Conservation (phyloP, 1,284 basidiomycete genomes). For the Leccinum angustisporum region DNA sequence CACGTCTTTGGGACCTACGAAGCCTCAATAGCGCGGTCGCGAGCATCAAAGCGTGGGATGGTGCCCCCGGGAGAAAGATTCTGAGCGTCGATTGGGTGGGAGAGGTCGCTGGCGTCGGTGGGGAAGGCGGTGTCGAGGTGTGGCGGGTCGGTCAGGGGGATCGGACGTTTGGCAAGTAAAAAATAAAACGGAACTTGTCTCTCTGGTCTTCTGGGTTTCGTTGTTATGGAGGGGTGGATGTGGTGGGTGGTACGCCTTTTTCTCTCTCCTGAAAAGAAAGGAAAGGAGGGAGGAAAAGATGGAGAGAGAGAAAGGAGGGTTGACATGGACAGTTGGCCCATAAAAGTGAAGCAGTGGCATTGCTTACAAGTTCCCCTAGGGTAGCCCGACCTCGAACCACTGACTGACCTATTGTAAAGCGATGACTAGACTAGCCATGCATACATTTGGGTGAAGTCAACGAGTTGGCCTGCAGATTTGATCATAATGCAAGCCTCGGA, state of each 20-base stretch:
- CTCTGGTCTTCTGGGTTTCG: not conserved
- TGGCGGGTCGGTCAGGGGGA: conserved; percentile 57
- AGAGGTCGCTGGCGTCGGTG: conserved; percentile 74
- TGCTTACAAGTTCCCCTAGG: not conserved
- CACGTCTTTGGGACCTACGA: conserved; percentile 86
- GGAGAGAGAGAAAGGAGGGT: not conserved
- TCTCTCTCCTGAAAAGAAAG: not conserved
- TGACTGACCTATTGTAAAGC: not conserved
- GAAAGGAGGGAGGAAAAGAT: not conserved
- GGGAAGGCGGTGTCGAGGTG: conserved; percentile 81
- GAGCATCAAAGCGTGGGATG: conserved; percentile 65
- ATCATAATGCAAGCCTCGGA: not conserved
- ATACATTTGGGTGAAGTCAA: not conserved
- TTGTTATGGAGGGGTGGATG: not conserved
- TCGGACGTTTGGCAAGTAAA: not conserved
- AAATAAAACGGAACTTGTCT: not conserved
- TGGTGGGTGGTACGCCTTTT: not conserved
- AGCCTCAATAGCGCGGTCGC: conserved; percentile 64
- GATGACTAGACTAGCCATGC: too few species aligned
- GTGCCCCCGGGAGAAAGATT: conserved; percentile 50
- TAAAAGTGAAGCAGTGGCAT: not conserved
- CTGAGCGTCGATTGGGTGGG: conserved; percentile 75
- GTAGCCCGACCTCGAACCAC: not conserved
- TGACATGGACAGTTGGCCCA: not conserved
- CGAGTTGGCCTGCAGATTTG: too few species aligned